Conservation (phyloP, 768 basidiomycete genomes). For the Galerina sulciceps region DNA sequence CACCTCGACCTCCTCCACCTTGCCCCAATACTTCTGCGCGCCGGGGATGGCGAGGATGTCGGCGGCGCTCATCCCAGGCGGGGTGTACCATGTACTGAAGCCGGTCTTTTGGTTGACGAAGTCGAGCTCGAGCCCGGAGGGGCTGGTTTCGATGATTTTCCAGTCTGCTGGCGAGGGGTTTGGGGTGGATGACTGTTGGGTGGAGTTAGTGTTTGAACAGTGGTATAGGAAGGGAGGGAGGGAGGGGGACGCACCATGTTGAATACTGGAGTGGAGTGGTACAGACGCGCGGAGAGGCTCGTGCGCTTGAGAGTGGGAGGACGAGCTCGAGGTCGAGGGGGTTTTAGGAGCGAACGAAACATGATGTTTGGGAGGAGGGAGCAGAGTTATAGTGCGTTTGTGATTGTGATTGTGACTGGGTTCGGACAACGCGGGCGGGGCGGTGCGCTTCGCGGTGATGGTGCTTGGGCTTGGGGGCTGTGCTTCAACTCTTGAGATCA, state of each 20-base stretch:
- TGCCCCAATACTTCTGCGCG: constrained; percentile 12
- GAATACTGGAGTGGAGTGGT: not conserved
- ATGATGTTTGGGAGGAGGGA: not conserved
- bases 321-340: too few relatives aligned
- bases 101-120: constrained; percentile 15
- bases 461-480: too few relatives aligned
- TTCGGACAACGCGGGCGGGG: too few relatives aligned
- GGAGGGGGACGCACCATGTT: not conserved
- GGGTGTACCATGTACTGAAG: constrained; percentile 12
- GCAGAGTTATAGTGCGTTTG: too few relatives aligned
- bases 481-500: too few relatives aligned
- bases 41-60: constrained; percentile 13
- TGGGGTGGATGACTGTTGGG: not conserved
- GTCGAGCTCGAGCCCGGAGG: constrained; percentile 13
- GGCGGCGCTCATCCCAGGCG: constrained; percentile 10
- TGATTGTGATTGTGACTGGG: too few relatives aligned
- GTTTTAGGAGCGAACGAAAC: not conserved
- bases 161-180: too few relatives aligned
- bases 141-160: constrained; percentile 16
- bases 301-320: not conserved
- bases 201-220: not conserved
- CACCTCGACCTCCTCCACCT: constrained; percentile 1
- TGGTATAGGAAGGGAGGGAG: not conserved
- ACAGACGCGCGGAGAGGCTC: not conserved
- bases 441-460: too few relatives aligned